Conservation (phyloP, 1,139 yeast genomes). For the Cylindricascospora bacillispora region DNA sequence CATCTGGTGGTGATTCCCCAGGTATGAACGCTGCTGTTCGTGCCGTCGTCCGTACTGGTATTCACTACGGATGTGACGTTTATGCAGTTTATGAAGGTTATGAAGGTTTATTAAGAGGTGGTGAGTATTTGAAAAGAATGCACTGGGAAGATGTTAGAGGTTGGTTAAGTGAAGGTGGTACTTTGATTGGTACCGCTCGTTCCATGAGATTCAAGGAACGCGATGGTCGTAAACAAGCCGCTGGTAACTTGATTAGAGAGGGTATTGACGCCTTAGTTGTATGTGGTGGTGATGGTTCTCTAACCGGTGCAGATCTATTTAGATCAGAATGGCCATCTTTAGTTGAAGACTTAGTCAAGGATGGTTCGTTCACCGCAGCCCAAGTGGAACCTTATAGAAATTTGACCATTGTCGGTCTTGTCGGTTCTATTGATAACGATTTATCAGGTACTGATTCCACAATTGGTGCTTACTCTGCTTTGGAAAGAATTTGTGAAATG, state of each 20-base stretch:
- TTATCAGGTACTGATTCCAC: conserved; percentile 77
- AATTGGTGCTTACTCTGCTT: conserved; percentile 67
- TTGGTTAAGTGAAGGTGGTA: conserved; percentile 65
- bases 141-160: conserved; percentile 70
- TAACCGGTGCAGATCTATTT: conserved; percentile 73
- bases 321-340: conserved; percentile 71
- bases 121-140: conserved; percentile 52
- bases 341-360: conserved; percentile 43
- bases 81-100: conserved; percentile 70
- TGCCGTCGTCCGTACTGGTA: conserved; percentile 67
- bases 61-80: conserved; percentile 57
- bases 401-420: conserved; percentile 64
- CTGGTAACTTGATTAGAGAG: conserved; percentile 52
- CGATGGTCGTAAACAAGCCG: conserved; percentile 53
- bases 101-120: conserved; percentile 63
- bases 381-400: conserved; percentile 41
- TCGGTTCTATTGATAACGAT: conserved; percentile 75
- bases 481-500: conserved; percentile 65
- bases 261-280: conserved; percentile 73
- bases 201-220: conserved; percentile 56
- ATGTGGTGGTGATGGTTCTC: conserved; percentile 79
- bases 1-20: conserved; percentile 81
- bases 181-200: conserved; percentile 73
- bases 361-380: conserved; percentile 36
- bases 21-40: conserved; percentile 80